Evolutionary conservation across 768 basidiomycete species (phyloP), one percentile per base, ranked within the genome.

Genomic region (Pleurotus sapidus): DNA sequence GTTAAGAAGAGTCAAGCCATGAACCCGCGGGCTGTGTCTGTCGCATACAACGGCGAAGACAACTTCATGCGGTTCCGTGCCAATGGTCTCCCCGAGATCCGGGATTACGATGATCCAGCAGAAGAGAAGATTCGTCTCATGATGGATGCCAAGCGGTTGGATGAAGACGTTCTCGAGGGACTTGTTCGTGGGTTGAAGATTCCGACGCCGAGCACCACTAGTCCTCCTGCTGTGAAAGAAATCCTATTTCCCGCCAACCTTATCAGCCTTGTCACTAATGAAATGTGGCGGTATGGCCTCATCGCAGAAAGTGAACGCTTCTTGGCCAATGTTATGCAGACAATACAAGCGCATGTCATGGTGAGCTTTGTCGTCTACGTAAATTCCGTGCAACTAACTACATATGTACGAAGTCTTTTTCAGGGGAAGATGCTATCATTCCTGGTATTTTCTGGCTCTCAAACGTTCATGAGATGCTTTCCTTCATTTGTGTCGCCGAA

Each of bases 361-460:
- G 97, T 95, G 60, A 64, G 90, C 81, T 18, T 17, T 34, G 53
- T 43, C n/a, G 14, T 15, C 49, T 4, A 25, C 15, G 47, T 43
- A 46, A 46, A 9, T 46, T 40, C 4, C 51, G 30, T 20, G 57
- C 7, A 61, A 38, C 60, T 42, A 60, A 47, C 61, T 59, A 59
- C 45, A n/a, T 66, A 38, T 17, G 51, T 54, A 3, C 48, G 6
- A 59, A 94, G 92, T 92, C 90, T 12, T 97, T 93, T 77, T 81
- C 82, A 12, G 88, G 94, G 60, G 97, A 99, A 72, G 97, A 98
- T 56, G 89, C 95, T 14, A 93, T 99, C 59, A 77, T 95, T 38
- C 97, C 97, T 5, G 97, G 97, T 39, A 91, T 98, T 63, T 99
- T 92, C 81, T 99, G 97, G 97, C 78, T 99, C n/a, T 98, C 97